Evolutionary conservation across 805 yeast genomes (phyloP).

Genomic region (Komagataella ulmi): DNA sequence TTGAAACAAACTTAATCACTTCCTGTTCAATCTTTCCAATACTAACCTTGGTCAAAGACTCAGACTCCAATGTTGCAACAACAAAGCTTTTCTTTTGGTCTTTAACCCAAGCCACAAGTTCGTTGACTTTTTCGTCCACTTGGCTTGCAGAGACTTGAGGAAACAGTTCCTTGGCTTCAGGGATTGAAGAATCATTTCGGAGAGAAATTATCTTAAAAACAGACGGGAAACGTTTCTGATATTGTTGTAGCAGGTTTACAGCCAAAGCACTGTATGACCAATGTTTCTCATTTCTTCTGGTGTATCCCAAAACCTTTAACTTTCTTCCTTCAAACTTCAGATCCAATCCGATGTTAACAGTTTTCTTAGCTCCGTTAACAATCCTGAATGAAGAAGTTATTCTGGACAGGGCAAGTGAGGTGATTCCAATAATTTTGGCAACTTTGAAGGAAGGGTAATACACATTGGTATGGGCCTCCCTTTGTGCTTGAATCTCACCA

Average conservation of each 20-base stretch:
- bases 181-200: conserved; percentile 17
- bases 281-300: conserved; percentile 45
- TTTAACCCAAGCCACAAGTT: conserved; percentile 28
- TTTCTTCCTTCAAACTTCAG: conserved; percentile 72
- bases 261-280: conserved; percentile 86
- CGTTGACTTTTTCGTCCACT: conserved; percentile 28
- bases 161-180: conserved; percentile 23
- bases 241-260: conserved; percentile 47
- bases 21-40: conserved; percentile 54
- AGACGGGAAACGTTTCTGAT: conserved; percentile 45
- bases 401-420: conserved; percentile 58
- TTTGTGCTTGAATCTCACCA: conserved; percentile 46
- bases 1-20: conserved; percentile 30
- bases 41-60: conserved; percentile 56
- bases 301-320: conserved; percentile 79
- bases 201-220: conserved; percentile 27
- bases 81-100: conserved; percentile 33
- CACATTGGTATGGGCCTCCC: conserved; percentile 39
- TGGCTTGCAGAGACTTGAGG: conserved; percentile 23
- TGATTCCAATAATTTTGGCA: conserved; percentile 40
- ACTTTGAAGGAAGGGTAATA: conserved; percentile 59
- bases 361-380: conserved; percentile 30
- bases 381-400: conserved; percentile 65
- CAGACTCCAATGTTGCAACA: conserved; percentile 64
- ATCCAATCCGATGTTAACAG: conserved; percentile 66